Percentiles rank a stretch among this genome's conserved stretches.
Evolutionary conservation across 1,139 yeast genomes (phyloP).

Genomic region (Diutina siamensis): DNA sequence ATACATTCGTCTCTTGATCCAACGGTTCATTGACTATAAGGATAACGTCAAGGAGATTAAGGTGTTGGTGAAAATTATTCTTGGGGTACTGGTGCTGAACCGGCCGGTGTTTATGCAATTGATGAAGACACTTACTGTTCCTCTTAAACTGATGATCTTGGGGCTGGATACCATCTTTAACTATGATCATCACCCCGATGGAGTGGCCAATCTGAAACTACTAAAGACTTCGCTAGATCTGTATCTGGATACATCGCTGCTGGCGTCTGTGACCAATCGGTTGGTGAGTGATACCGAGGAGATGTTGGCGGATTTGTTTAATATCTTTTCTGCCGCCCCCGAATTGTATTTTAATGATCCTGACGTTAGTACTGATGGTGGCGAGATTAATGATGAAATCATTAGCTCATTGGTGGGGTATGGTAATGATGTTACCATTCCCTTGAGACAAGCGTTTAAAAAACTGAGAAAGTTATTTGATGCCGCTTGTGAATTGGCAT

Average conservation of each 20-base stretch:
- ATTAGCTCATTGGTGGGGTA: constrained; percentile 14
- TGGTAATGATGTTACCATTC: constrained; percentile 14
- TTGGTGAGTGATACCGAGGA: constrained; percentile 15
- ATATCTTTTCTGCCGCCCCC: constrained; percentile 24
- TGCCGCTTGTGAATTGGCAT: constrained; percentile 25
- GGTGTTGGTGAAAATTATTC: constrained; percentile 27
- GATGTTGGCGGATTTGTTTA: constrained; percentile 24
- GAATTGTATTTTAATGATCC: constrained; percentile 16
- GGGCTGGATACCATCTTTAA: not conserved
- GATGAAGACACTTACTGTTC: constrained; percentile 14
- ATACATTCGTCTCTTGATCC: constrained; percentile 17
- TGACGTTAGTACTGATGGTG: constrained; percentile 7
- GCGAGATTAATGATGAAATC: constrained; percentile 4
- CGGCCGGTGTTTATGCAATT: constrained; percentile 13
- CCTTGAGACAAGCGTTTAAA: not conserved
- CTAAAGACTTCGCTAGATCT: not conserved
- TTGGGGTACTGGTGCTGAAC: constrained; percentile 23
- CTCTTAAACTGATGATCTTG: constrained; percentile 4
- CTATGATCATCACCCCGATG: not conserved
- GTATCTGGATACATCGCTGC: constrained; percentile 4
- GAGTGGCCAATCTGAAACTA: not conserved
- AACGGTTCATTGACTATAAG: constrained; percentile 16
- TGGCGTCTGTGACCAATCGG: not conserved
- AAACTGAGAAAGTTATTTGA: constrained; percentile 16
- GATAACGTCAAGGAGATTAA: constrained; percentile 22